Base-by-base conservation (phyloP, 345 rosid genomes). In the Dovyalis caffra region DNA sequence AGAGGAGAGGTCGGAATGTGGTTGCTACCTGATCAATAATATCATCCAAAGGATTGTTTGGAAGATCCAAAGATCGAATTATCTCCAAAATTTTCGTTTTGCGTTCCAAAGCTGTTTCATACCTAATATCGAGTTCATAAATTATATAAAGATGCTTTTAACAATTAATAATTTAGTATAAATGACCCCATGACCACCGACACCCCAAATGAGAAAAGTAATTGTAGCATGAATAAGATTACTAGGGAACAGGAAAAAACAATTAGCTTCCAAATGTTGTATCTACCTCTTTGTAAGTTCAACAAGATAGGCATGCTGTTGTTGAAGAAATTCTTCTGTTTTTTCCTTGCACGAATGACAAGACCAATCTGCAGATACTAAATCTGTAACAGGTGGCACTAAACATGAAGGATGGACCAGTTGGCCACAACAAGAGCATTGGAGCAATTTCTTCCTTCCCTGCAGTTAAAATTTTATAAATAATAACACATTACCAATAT, bases 11-110 rank as follows among this genome's bases (percentile, higher is more conserved):
- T 25, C 49, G 31, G 38, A 38, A 69, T 31, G 64, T 51, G 68
- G 40, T 33, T 33, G 64, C 74, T 71, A 95, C 99, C 97, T 95
- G 97, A 79, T 95, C 99, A 70, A 89, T 90, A 74, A 95, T 88
- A 83, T 95, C 97, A 86, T 95, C 99, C 87, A 95, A 83, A 33
- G 99, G 99, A 85, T 95, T 95, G 83, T 92, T 92, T 37, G 99
- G 99, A 79, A 95, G 97, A 90, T 93, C 87, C 79, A 95, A 81
- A 8, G 91, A 83, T 57, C 96, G 98, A 76, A 95, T 86, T 64
- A 91, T 90, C 73, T 95, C 99, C 86, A 93, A 75, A 79, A 95
- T 91, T 82, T 92, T 91, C 53, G 85, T 81, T 84, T 93, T 95
- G 40, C 99, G 91, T 81, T 87, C 92, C 85, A 86, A 69, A 61